Conservation (phyloP, 2,329 filamentous ascomycete species). For the Penicillium crustosum region DNA sequence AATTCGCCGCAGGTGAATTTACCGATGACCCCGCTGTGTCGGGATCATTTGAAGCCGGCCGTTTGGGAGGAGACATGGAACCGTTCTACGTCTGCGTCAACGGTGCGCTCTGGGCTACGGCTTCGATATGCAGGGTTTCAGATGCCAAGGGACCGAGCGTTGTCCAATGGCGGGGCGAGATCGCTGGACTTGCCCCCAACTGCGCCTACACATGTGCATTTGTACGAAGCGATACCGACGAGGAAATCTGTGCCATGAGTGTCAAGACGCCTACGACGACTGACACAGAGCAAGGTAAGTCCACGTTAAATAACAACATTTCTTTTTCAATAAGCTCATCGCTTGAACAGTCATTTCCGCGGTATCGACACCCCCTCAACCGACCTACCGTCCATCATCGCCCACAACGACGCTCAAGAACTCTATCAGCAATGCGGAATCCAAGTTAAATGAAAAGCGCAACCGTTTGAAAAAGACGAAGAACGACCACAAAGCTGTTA, state of each 20-base stretch:
- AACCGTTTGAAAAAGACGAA: constrained; percentile 60
- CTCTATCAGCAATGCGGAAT: constrained; percentile 62
- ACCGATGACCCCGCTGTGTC: constrained; percentile 35
- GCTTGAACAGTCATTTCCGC: constrained; percentile 32
- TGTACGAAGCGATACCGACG: constrained; percentile 56
- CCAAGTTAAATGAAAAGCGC: constrained; percentile 59
- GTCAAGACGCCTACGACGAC: constrained; percentile 62
- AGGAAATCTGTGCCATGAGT: constrained; percentile 60
- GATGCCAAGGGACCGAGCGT: constrained; percentile 47
- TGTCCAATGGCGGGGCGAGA: constrained; percentile 59
- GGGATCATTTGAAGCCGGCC: constrained; percentile 30
- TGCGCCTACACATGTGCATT: constrained; percentile 66
- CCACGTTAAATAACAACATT: neutral
- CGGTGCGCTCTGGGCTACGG: constrained; percentile 64
- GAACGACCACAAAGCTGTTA: constrained; percentile 60
- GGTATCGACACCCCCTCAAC: constrained; percentile 53
- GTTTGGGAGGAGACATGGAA: constrained; percentile 44
- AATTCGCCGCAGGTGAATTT: constrained; percentile 48
- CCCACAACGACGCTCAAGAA: constrained; percentile 65
- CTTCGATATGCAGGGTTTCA: constrained; percentile 52
- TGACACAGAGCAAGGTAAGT: constrained; percentile 58
- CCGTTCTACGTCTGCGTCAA: constrained; percentile 67
- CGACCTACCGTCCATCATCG: constrained; percentile 61
- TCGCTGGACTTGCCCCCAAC: constrained; percentile 63
- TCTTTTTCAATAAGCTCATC: constrained; percentile 9